Evolutionary conservation across 345 rosid genomes (phyloP).

Genomic region (Salix udensis): DNA sequence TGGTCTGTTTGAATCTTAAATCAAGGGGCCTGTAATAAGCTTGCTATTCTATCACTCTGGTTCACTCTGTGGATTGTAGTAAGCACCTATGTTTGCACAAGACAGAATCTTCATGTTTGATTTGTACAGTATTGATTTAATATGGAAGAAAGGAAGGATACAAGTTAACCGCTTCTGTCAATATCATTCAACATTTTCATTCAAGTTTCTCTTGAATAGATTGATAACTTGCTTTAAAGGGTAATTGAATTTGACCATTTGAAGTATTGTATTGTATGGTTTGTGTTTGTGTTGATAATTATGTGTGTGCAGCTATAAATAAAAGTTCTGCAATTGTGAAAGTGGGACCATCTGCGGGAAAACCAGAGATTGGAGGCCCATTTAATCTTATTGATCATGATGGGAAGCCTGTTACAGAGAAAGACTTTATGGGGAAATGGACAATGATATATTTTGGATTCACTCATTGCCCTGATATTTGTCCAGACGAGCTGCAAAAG

Average conservation of each 20-base stretch:
- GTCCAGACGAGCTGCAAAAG: conserved; percentile 91
- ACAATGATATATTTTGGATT: conserved; percentile 85
- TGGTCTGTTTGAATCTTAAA: neutral
- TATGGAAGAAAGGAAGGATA: too few relatives aligned
- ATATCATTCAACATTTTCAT: too few relatives aligned
- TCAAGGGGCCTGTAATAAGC: too few relatives aligned
- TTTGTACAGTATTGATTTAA: too few relatives aligned
- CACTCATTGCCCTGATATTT: conserved; percentile 98
- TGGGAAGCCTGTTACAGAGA: conserved; percentile 74
- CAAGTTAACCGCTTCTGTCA: too few relatives aligned
- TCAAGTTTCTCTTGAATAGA: too few relatives aligned
- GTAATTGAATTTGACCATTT: neutral
- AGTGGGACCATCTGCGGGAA: conserved; percentile 91
- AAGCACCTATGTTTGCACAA: too few relatives aligned
- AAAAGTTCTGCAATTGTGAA: conserved; percentile 67
- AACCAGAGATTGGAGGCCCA: conserved; percentile 94
- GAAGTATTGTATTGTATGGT: neutral
- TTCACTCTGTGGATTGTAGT: too few relatives aligned
- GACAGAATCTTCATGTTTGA: too few relatives aligned
- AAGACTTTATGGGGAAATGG: conserved; percentile 87
- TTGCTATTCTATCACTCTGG: too few relatives aligned
- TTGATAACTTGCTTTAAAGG: too few relatives aligned
- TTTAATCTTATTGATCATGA: conserved; percentile 80
- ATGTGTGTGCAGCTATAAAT: conserved; percentile 55
- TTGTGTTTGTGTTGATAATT: neutral